Base-by-base conservation (phyloP, 768 basidiomycete species). In the Cantharellus cinnabarinus region DNA sequence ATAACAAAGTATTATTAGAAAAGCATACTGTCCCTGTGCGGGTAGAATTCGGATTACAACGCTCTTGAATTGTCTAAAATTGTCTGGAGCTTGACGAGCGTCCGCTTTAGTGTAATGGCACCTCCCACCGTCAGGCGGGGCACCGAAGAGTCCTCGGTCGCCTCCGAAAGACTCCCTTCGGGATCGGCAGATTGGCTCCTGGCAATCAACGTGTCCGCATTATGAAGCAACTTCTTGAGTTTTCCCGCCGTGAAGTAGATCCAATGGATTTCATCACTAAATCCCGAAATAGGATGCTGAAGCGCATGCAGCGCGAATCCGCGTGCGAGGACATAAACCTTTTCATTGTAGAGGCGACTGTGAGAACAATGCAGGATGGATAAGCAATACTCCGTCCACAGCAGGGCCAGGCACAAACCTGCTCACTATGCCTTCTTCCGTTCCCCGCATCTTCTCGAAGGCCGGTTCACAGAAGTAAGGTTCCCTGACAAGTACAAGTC, bases 391-490 rank as follows among this genome's bases (percentile, higher is more conserved):
- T 29, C 20, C 20, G 20, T 29, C 20, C 20, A 29, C 20, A 48
- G 10, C 44, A 29, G 29, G 10, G 44, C 3, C 5, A 14, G 51
- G 4, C n/a, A 61, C 71, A 57, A 54, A 83, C 81, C 86, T 89
- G 66, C 90, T 93, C 58, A 91, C 80, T 53, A 75, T 83, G 40
- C 88, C 91, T 67, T 95, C 91, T 63, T 84, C 81, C 0, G 91
- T 94, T 2, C 89, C 89, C 62, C 88, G 77, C 48, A 94, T 72
- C 66, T 91, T 95, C 66, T 94, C 91, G 65, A 85, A 95, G 0
- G 89, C 89, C 35, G 91, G 91, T 67, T 97, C 90, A 64, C 86
- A 89, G 66, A 82, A 91, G 67, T 71, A 94, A 78, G 91, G 91
- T 66, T 91, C 85, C 69, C 86, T 87, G 7, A 94, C 89, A 4